phyloP scores from a whole-genome alignment of 1,284 basidiomycete species.

The Retiboletus fuscus region DNA sequence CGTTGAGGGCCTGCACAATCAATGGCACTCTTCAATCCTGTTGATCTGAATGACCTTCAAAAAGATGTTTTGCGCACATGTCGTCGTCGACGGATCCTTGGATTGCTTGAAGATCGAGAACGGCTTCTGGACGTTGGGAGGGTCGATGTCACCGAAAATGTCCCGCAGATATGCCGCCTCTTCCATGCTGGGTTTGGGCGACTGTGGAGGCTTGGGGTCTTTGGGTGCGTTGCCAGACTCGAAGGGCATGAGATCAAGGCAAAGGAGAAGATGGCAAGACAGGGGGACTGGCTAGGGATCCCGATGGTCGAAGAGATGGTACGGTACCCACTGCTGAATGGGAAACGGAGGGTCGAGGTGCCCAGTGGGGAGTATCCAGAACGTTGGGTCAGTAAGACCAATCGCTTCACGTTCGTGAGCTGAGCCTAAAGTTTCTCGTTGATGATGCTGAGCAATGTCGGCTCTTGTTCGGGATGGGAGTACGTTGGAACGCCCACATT shows the following conservation, averaged over 20 bases:
- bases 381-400: conserved; percentile 38
- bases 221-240: conserved; percentile 45
- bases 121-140: conserved; percentile 50
- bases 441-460: conserved; percentile 41
- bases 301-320: too few species aligned
- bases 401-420: conserved; percentile 44
- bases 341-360: conserved; percentile 39
- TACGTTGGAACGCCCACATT: conserved; percentile 12
- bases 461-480: conserved; percentile 34
- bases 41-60: conserved; percentile 46
- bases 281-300: too few species aligned
- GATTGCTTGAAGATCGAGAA: conserved; percentile 61
- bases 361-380: conserved; percentile 32
- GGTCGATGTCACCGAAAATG: conserved; percentile 70
- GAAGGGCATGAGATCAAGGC: conserved; percentile 42
- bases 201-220: conserved; percentile 55
- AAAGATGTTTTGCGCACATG: conserved; percentile 40
- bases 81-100: conserved; percentile 35
- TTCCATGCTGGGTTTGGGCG: conserved; percentile 63
- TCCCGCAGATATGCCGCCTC: conserved; percentile 73
- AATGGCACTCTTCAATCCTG: conserved; percentile 50
- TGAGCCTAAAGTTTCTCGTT: conserved; percentile 46
- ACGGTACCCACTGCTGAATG: too few species aligned
- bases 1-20: too few species aligned
- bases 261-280: too few species aligned